A percentile compares a stretch with the other conserved stretches of the same genome.
Evolutionary conservation across 495 filamentous ascomycete genomes (phyloP).

Genomic region (Articulospora tetracladia): DNA sequence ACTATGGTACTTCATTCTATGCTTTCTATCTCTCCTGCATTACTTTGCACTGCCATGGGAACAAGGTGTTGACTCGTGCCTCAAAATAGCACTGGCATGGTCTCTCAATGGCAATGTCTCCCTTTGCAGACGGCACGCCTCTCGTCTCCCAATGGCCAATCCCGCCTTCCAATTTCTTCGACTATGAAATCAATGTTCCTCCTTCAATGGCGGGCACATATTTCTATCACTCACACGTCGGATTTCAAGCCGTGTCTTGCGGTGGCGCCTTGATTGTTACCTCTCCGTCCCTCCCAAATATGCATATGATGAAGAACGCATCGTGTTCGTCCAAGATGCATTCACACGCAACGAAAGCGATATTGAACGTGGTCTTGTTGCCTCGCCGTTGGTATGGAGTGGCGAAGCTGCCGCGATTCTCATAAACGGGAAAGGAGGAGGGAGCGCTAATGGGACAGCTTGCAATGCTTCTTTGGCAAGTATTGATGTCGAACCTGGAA

Average conservation of each 20-base stretch:
- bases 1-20: conserved; percentile 55
- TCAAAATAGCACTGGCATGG: conserved; percentile 57
- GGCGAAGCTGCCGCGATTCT: conserved; percentile 47
- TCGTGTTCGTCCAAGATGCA: conserved; percentile 48
- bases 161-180: conserved; percentile 54
- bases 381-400: conserved; percentile 36
- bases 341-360: conserved; percentile 40
- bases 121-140: conserved; percentile 54
- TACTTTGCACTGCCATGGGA: not conserved
- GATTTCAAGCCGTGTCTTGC: conserved; percentile 49
- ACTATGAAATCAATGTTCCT: conserved; percentile 52
- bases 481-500: conserved; percentile 51
- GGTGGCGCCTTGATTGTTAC: conserved; percentile 52
- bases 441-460: conserved; percentile 32
- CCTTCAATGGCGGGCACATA: conserved; percentile 49
- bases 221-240: conserved; percentile 59
- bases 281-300: conserved; percentile 37
- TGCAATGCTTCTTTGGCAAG: conserved; percentile 40
- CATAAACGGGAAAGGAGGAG: conserved; percentile 43
- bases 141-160: conserved; percentile 55
- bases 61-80: too few species aligned
- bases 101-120: conserved; percentile 46
- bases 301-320: conserved; percentile 51
- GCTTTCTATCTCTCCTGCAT: not conserved
- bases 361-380: conserved; percentile 37